Evolutionary conservation across 2,329 filamentous ascomycete genomes (phyloP), one percentile per base, ranked within the genome.

Genomic region (Torrubiella hemipterigena): DNA sequence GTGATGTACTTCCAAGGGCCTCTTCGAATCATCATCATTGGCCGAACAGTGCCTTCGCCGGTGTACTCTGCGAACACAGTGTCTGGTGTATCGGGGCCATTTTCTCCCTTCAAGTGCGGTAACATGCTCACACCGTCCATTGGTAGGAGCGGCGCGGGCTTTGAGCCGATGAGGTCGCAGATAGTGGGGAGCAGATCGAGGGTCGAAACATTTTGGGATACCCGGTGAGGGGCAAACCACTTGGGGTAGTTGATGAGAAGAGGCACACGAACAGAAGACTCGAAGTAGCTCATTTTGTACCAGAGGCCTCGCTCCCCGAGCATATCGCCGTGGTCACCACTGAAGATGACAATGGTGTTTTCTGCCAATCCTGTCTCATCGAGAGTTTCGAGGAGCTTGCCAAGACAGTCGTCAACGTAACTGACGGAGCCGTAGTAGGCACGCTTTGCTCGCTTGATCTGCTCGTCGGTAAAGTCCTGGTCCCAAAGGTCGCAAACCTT

Each of bases 221-320:
- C 81, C 20, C 76, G 79, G 60, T 77, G 84, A 19, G 86, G 77
- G 11, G 66, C 52, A 55, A 89, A 93, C 38, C 68, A 69, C 45
- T 76, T 67, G 17, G 87, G 87, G 46, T 87, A 76, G 55, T 85
- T 79, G 51, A 94, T 70, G 41, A 95, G 66, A 51, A 95, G 77
- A 2, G 87, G 87, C 15, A 95, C 87, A 17, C 87, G 80, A 27
- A 85, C 84, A 10, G 85, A 93, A 24, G 79, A 79, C 67, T 95
- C 87, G 47, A 86, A 94, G 70, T 91, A 95, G 50, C 76, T 85
- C 87, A 95, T 95, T 69, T 95, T 95, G 66, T 94, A 87, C 87
- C 87, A 95, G 28, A 95, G 63, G 6, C 82, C 81, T 32, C 85
- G 77, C 63, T 95, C 87, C 36, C 87, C 87, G 7, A 95, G 72